Conservation (phyloP, 208 protist species). For the Acanthamoeba comandoni region DNA sequence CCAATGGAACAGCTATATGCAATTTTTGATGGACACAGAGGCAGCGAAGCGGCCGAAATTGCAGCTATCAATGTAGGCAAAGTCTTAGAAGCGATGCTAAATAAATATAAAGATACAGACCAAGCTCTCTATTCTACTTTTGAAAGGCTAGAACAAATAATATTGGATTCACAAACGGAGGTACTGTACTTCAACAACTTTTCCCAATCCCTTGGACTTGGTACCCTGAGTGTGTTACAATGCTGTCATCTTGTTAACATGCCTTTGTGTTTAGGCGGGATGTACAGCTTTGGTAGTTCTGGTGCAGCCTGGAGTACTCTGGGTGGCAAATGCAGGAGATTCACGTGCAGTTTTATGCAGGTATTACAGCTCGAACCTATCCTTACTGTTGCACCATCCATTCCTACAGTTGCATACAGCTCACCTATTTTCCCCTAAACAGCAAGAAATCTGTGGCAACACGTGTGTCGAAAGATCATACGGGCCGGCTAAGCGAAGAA, state of each 20-base stretch:
- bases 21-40: slow-evolving; percentile 68
- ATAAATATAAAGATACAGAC: slow-evolving; percentile 6
- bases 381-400: too few relatives aligned
- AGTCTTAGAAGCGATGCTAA: slow-evolving; percentile 47
- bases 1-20: slow-evolving; percentile 47
- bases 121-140: slow-evolving; percentile 22
- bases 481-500: slow-evolving; percentile 27
- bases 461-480: slow-evolving; percentile 48
- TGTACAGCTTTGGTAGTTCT: not conserved
- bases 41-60: slow-evolving; percentile 57
- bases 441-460: too few relatives aligned
- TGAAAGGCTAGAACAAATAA: not conserved
- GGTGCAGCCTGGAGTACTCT: slow-evolving; percentile 20
- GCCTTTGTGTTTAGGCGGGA: not conserved
- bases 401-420: too few relatives aligned
- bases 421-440: too few relatives aligned
- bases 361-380: too few relatives aligned
- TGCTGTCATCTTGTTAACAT: not conserved
- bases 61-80: slow-evolving; percentile 32
- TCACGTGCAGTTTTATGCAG: slow-evolving; percentile 47
- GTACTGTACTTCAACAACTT: slow-evolving; percentile 62
- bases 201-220: too few relatives aligned
- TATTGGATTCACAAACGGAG: slow-evolving; percentile 43
- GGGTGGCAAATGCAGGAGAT: slow-evolving; percentile 68
- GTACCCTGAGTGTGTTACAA: not conserved